Conservation (phyloP, 225 moss, liverwort and hornwort species). For the Thuidium tamariscinum region DNA sequence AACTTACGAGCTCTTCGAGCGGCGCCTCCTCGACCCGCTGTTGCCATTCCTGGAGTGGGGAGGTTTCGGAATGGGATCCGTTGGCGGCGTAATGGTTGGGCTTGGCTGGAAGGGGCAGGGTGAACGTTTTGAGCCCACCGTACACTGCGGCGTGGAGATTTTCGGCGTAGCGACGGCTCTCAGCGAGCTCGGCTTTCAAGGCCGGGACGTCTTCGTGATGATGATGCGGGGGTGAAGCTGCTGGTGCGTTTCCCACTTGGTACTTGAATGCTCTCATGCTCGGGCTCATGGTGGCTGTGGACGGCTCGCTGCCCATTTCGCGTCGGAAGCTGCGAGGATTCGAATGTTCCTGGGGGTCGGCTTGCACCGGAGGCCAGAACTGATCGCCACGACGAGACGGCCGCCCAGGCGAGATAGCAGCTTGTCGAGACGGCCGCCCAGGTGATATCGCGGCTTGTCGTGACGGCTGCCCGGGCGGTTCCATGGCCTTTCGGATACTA, state of each 20-base stretch:
- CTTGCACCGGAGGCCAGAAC: conserved; percentile 23
- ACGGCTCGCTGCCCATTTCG: not conserved
- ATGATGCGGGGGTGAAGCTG: not conserved
- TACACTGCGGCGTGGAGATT: conserved; percentile 38
- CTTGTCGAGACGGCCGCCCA: conserved; percentile 1
- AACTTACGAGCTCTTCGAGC: conserved; percentile 33
- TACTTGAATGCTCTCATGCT: conserved; percentile 31
- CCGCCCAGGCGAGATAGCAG: not conserved
- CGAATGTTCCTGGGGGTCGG: conserved; percentile 3
- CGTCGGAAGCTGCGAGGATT: not conserved
- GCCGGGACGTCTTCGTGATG: conserved; percentile 1
- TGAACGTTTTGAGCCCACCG: conserved; percentile 21
- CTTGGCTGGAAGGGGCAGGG: conserved; percentile 4
- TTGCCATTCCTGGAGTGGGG: conserved; percentile 33
- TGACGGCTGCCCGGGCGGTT: not conserved
- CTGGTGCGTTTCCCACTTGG: conserved; percentile 7
- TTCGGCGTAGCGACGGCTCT: conserved; percentile 43
- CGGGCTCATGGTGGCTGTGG: conserved; percentile 1
- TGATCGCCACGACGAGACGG: conserved; percentile 32
- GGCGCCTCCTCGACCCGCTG: conserved; percentile 32
- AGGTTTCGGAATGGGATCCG: not conserved
- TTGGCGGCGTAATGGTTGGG: not conserved
- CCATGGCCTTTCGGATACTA: conserved; percentile 6
- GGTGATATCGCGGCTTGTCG: not conserved
- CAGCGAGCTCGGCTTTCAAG: conserved; percentile 29